Evolutionary conservation across 352 stramenopile genomes (phyloP), one percentile per base, ranked within the genome.

Genomic region (Lagenidium giganteum): DNA sequence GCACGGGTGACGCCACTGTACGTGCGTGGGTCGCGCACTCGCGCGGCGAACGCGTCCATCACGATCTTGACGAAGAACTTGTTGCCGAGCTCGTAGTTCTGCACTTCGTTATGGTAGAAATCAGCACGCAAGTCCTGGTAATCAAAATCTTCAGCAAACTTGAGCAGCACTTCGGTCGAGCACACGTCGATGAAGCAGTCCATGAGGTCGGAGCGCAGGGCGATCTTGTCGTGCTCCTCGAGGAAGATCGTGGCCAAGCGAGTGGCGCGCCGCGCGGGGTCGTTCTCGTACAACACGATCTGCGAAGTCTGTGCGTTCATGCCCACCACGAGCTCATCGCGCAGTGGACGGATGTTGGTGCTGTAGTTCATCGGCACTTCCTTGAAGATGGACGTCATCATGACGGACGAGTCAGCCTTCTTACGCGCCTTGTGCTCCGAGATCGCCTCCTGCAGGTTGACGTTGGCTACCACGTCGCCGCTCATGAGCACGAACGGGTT

Each of bases 101-200:
- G 87, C 30, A 97, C 95, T 50, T 96, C 95, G 52, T 98, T 97
- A 24, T 84, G 70, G 35, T 98, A 70, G 63, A 98, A 99, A 56
- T 98, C 83, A 2, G 65, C 53, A n/a, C 94, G 64, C 46, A 98
- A 74, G 38, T 98, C 85, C 42, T 97, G 74, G 54, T 98, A 99
- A 60, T 99, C 96, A 60, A 98, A 99, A 61, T 98, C 95, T 57
- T 99, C 96, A 17, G 74, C 80, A 42, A 98, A 97, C 57, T 96
- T 87, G 23, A 97, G 81, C 36, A 99, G 64, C 26, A 99, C 92
- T 51, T 99, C 96, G 6, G 93, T 85, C 43, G 90, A 98, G 63
- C 96, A 99, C 49, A 99, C 92, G 57, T 98, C 89, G 36, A 99
- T 92, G 52, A 97, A 90, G 38, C 88, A 97, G 78, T 99, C 96